These are phyloP conservation scores for Apiospora hydei DNA, from an alignment of 2,329 filamentous ascomycete species.

Conservation along the genomic window DNA sequence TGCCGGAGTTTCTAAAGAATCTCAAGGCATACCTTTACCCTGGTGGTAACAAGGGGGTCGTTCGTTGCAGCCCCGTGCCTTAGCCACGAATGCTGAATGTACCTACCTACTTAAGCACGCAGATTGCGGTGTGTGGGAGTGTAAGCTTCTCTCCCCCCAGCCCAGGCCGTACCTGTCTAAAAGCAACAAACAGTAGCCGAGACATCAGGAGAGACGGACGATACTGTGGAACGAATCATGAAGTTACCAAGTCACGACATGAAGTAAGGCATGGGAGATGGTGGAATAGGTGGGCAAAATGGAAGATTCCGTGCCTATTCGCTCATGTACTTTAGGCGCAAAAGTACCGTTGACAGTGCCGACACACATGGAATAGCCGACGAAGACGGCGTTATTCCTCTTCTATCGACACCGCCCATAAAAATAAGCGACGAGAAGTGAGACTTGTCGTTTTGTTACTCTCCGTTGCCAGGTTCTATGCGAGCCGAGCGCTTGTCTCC, in stretches of 20 bases:
- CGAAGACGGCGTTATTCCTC: neutral
- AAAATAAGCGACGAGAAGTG: neutral
- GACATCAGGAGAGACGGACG: neutral
- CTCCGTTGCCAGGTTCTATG: neutral
- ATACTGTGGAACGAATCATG: neutral
- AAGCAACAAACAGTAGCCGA: constrained; percentile 11
- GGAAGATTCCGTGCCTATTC: neutral
- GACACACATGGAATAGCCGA: neutral
- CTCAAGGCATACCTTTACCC: neutral
- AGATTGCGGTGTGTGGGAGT: neutral
- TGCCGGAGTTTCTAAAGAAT: neutral
- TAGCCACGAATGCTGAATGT: neutral
- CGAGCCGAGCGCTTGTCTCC: constrained; percentile 8
- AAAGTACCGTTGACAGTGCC: neutral
- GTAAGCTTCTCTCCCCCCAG: neutral
- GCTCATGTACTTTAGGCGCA: neutral
- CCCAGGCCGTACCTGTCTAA: constrained; percentile 8
- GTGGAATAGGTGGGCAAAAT: neutral
- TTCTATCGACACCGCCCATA: neutral
- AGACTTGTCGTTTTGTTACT: neutral
- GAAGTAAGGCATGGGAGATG: constrained; percentile 11
- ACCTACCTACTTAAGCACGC: neutral
- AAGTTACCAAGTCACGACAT: constrained; percentile 1
- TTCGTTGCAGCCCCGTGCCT: neutral
- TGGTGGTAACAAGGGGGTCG: neutral